Evolutionary conservation across 352 stramenopile genomes (phyloP), one percentile per base, ranked within the genome.

Genomic region (Phytophthora sojae): DNA sequence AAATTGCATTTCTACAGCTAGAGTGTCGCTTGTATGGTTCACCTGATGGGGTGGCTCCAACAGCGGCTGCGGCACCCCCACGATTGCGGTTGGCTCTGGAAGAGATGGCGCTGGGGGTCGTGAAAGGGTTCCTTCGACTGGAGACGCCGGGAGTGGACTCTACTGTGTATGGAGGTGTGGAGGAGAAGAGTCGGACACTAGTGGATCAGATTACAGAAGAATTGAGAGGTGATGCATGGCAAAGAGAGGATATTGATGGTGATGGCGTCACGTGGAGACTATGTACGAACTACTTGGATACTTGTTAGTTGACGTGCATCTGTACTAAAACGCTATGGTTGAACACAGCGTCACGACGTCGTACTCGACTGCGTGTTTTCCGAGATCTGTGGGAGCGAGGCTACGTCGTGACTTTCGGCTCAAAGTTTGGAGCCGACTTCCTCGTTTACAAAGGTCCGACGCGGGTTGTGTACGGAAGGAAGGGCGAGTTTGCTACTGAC

Each of bases 391-490:
- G 88, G 88, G 67, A 79, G 26, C 71, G 81, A 54, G 83, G 83
- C 9, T 91, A 90, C 50, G 73, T 84, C 50, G 83, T 96, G 37
- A 86, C 86, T 7, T 86, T 85, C 23, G 88, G 85, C 15, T 92
- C 86, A 42, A 96, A 96, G 70, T 96, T 96, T 59, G 86, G 85
- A n/a, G 85, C 84, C 4, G 86, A 96, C 50, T 93, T 90, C 55
- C 76, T 96, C 55, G 74, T 93, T 21, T 96, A 96, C 63, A 77
- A 87, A 75, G 82, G 86, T 94, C 60, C 47, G 59, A 61, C 21
- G 21, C 4, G 37, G 6, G 15, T 35, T 35, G 29, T 57, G 44
- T 44, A 8, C 25, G 19, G 44, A 1, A 44, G 26, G 32, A 30
- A 17, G 12, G 14, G 6, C 12, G 21, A 21, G 21, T 21, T 11